Evolutionary conservation across 2,329 filamentous ascomycete genomes (phyloP).

Genomic region (Dichotomopilus funicola): DNA sequence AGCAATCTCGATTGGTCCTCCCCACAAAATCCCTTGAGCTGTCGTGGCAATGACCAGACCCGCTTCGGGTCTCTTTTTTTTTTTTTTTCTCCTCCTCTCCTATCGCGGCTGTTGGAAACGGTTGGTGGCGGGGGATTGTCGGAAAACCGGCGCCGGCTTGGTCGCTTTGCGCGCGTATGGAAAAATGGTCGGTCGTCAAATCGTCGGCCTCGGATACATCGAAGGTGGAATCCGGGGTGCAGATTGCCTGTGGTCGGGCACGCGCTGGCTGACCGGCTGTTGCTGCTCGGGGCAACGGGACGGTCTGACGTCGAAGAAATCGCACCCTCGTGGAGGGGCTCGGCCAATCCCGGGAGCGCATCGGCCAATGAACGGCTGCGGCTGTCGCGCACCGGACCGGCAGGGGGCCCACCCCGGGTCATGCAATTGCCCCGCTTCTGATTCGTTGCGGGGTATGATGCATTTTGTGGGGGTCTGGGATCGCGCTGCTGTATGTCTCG

Average conservation of each 20-base stretch:
- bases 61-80: too few species aligned
- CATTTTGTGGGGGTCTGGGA: neutral
- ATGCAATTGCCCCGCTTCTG: neutral
- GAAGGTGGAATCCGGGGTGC: neutral
- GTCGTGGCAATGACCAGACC: too few species aligned
- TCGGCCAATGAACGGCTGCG: constrained; percentile 4
- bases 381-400: neutral
- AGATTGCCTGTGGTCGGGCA: neutral
- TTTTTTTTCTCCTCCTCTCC: too few species aligned
- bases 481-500: too few species aligned
- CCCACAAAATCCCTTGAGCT: too few species aligned
- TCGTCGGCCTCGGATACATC: neutral
- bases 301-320: constrained; percentile 3
- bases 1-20: too few species aligned
- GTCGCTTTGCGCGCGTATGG: too few species aligned
- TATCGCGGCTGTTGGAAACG: too few species aligned
- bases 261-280: neutral
- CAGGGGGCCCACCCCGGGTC: neutral
- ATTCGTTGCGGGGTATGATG: neutral
- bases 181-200: neutral
- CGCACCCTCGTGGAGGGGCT: constrained; percentile 2
- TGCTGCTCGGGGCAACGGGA: neutral
- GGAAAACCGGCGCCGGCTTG: too few species aligned
- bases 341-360: constrained; percentile 12
- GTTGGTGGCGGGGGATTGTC: too few species aligned